phyloP scores from a whole-genome alignment of 495 filamentous ascomycete genomes.

The Rhypophila decipiens region DNA sequence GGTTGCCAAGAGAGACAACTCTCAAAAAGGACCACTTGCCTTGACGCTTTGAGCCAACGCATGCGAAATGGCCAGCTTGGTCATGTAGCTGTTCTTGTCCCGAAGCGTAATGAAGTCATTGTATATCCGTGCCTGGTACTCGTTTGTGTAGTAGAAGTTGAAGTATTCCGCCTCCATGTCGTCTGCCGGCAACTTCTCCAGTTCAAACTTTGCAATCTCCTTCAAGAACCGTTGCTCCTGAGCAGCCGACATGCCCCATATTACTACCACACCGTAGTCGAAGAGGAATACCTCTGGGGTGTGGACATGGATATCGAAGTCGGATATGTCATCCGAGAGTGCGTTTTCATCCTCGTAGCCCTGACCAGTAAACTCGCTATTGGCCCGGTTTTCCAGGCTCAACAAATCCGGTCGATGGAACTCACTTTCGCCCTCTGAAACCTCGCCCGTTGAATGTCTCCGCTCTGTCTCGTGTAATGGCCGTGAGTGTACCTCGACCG shows the following conservation, averaged over 20 bases:
- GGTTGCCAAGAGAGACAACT: not conserved
- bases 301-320: slow-evolving; percentile 74
- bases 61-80: slow-evolving; percentile 93
- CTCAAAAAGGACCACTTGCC: slow-evolving; percentile 32
- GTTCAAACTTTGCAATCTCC: slow-evolving; percentile 92
- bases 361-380: slow-evolving; percentile 4
- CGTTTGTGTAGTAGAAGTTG: slow-evolving; percentile 97
- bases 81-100: slow-evolving; percentile 95
- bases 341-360: slow-evolving; percentile 22
- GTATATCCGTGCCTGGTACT: slow-evolving; percentile 97
- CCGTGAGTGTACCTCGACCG: slow-evolving; percentile 43
- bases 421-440: slow-evolving; percentile 5
- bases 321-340: slow-evolving; percentile 27
- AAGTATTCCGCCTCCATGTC: slow-evolving; percentile 95
- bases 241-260: slow-evolving; percentile 89
- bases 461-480: slow-evolving; percentile 47
- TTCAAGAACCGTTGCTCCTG: slow-evolving; percentile 86
- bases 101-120: slow-evolving; percentile 96
- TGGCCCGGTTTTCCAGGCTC: slow-evolving; percentile 3
- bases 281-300: slow-evolving; percentile 94
- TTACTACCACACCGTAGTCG: slow-evolving; percentile 99
- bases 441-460: slow-evolving; percentile 33
- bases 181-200: slow-evolving; percentile 77
- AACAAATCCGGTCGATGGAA: slow-evolving; percentile 24
- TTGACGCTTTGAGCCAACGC: slow-evolving; percentile 91